Evolutionary conservation across 2,329 filamentous ascomycete genomes (phyloP).

Genomic region (Claviceps cyperi): DNA sequence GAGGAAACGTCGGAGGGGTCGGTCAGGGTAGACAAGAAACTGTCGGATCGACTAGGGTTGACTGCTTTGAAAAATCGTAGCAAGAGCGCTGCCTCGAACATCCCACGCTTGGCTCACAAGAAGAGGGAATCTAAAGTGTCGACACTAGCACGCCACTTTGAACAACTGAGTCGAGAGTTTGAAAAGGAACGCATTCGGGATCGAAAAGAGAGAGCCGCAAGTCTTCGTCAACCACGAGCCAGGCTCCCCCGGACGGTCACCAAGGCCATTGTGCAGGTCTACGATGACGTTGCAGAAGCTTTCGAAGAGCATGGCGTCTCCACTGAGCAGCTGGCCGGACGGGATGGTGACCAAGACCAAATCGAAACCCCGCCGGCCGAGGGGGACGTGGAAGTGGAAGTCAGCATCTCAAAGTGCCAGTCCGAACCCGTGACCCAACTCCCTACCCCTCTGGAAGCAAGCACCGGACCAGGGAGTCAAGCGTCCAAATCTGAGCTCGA

Average conservation of each 20-base stretch:
- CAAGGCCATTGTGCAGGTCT: slow-evolving; percentile 93
- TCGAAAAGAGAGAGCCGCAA: slow-evolving; percentile 65
- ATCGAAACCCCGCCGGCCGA: slow-evolving; percentile 11
- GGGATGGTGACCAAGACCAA: slow-evolving; percentile 7
- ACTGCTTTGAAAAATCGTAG: slow-evolving; percentile 45
- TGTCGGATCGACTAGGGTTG: slow-evolving; percentile 58
- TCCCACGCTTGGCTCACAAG: slow-evolving; percentile 73
- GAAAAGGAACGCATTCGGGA: slow-evolving; percentile 87
- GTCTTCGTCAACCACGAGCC: slow-evolving; percentile 58
- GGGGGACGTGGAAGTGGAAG: slow-evolving; percentile 3
- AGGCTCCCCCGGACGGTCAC: slow-evolving; percentile 77
- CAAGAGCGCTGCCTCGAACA: slow-evolving; percentile 55
- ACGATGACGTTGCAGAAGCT: slow-evolving; percentile 83
- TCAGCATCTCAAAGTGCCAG: slow-evolving; percentile 7
- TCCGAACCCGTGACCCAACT: slow-evolving; percentile 10
- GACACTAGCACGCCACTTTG: slow-evolving; percentile 87
- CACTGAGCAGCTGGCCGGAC: slow-evolving; percentile 25
- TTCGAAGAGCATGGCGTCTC: slow-evolving; percentile 63
- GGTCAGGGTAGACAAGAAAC: slow-evolving; percentile 53
- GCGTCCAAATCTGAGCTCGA: slow-evolving; percentile 16
- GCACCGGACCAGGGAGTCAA: slow-evolving; percentile 11
- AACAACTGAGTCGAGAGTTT: slow-evolving; percentile 91
- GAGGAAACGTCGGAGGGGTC: slow-evolving; percentile 22
- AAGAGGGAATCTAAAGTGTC: slow-evolving; percentile 68
- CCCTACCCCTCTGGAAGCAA: slow-evolving; percentile 11